Evolutionary conservation across 2,329 filamentous ascomycete species (phyloP).

Genomic region (Arthrinium puccinioides): DNA sequence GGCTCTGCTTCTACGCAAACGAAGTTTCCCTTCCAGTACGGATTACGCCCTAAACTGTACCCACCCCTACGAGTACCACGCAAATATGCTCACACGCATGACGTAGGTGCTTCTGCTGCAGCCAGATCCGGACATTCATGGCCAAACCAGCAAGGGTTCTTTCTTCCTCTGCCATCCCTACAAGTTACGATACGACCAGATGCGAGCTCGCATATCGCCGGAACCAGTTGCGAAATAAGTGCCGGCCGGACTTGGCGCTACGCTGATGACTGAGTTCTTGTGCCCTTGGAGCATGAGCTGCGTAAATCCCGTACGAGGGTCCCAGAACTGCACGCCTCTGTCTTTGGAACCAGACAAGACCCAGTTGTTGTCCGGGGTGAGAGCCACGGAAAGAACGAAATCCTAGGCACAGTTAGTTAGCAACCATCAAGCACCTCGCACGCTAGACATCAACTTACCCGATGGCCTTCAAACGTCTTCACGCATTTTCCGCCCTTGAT

Average conservation of each 20-base stretch:
- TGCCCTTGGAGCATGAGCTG: constrained; percentile 98
- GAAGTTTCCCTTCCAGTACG: too few relatives aligned
- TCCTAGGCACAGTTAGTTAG: constrained; percentile 54
- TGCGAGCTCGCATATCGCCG: constrained; percentile 93
- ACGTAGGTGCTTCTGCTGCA: too few relatives aligned
- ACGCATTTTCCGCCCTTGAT: constrained; percentile 88
- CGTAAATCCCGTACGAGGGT: constrained; percentile 83
- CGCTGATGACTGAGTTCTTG: constrained; percentile 97
- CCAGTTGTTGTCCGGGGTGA: constrained; percentile 92
- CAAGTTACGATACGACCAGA: constrained; percentile 77
- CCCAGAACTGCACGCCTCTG: constrained; percentile 97
- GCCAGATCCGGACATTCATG: too few relatives aligned
- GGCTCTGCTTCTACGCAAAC: too few relatives aligned
- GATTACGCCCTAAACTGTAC: too few relatives aligned
- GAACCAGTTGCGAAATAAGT: constrained; percentile 92
- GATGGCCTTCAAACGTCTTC: constrained; percentile 94
- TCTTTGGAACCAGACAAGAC: constrained; percentile 97
- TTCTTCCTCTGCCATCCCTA: too few relatives aligned
- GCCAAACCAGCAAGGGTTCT: too few relatives aligned
- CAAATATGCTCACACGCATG: too few relatives aligned
- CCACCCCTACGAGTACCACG: too few relatives aligned
- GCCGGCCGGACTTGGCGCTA: constrained; percentile 84
- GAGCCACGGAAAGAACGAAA: constrained; percentile 90
- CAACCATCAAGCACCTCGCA: not conserved
- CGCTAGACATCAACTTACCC: constrained; percentile 45